Evolutionary conservation across 345 rosid genomes (phyloP), one percentile per base, ranked within the genome.

Genomic region (Luvunga scandens): DNA sequence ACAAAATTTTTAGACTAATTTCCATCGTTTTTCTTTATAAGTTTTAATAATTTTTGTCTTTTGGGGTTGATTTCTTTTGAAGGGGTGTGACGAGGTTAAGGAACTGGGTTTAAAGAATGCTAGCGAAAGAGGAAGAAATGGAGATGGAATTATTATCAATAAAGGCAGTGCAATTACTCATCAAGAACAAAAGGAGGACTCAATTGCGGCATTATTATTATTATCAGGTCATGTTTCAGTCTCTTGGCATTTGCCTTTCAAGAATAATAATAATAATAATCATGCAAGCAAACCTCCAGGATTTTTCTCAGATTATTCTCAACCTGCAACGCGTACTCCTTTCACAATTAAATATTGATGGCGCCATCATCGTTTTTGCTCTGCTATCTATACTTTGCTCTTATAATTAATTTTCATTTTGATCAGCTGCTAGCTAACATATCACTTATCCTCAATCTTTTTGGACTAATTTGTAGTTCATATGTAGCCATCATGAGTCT

Each of bases 241-340:
- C 45, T 76, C 83, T 77, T 72, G 86, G 82, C 27, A 66, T 57
- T 77, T 42, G 55, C 74, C 81, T 3, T 36, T 59, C 59, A 79
- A 66, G 63, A 75, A 42, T 12, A 10, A 42, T 0, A 10, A 45
- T 38, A 38, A 1, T 38, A 7, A 8, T 12, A 45, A 45, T 45
- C 50, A 45, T 66, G 61, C 28, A 48, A 21, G 56, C 25, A 28
- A 60, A n/a, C 28, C 28, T 72, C 76, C 77, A 24, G 90, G 79
- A 9, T 30, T 88, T 78, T 81, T 81, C 82, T 87, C 89, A 2
- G 93, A 90, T 80, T 90, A 90, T 78, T 86, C 93, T 42, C 83
- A 77, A 66, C 93, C 91, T 6, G 81, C 66, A 80, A 85, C 84
- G 45, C 88, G 89, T 7, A 75, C 88, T 64, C 93, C 93, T 30